Conservation (phyloP, 129 eudicot genomes). For the Chrysanthemum seticuspe region DNA sequence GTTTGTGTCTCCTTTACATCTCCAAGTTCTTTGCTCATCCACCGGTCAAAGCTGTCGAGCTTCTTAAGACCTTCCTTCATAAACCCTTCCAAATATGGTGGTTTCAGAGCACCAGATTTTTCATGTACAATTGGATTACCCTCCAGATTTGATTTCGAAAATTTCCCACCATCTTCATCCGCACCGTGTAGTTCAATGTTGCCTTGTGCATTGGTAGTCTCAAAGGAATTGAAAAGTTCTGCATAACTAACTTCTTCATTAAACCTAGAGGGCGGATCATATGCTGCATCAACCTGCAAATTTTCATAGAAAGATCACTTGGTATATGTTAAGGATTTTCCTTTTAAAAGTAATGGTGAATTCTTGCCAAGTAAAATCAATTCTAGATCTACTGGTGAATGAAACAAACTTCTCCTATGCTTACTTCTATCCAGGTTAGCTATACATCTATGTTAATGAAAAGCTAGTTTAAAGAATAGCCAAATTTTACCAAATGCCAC, state of each 20-base stretch:
- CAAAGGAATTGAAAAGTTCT: constrained; percentile 39
- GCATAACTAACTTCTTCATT: constrained; percentile 40
- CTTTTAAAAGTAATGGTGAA: constrained; percentile 17
- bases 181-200: constrained; percentile 31
- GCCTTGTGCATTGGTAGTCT: constrained; percentile 34
- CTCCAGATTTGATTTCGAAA: constrained; percentile 33
- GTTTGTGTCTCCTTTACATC: constrained; percentile 73
- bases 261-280: constrained; percentile 40
- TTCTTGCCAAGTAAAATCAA: constrained; percentile 11
- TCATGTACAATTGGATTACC: constrained; percentile 35
- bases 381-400: neutral
- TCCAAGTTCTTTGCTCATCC: constrained; percentile 96
- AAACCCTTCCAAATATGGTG: constrained; percentile 61
- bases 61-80: constrained; percentile 73
- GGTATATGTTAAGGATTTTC: constrained; percentile 27
- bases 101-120: constrained; percentile 50
- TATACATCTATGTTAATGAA: too few relatives aligned
- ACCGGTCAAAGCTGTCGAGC: constrained; percentile 94
- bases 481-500: too few relatives aligned
- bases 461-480: too few relatives aligned
- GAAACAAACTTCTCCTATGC: too few relatives aligned
- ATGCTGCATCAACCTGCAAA: constrained; percentile 38
- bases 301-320: constrained; percentile 37
- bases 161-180: constrained; percentile 38
- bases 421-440: too few relatives aligned